Evolutionary conservation across 257 asterid genomes (phyloP), one percentile per base, ranked within the genome.

Genomic region (Solanum bukasovii): DNA sequence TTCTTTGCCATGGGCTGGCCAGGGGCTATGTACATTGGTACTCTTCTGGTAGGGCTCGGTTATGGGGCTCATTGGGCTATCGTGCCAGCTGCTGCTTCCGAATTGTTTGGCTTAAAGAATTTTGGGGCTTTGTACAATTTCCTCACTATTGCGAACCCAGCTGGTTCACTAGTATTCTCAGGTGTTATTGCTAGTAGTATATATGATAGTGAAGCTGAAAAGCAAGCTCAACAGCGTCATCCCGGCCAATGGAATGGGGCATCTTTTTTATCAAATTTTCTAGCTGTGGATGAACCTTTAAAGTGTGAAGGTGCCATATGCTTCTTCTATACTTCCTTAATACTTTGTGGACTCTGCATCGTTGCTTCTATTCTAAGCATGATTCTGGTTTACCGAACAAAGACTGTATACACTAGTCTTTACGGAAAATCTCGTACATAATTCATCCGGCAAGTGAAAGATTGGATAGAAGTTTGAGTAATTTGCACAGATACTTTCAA

Each of bases 1-100:
- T 87, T 92, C 94, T 94, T 95, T 21, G 98, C 99, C 6, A 92
- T 95, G 96, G 99, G 96, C 11, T 96, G 98, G 98, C 98, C 98
- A 0, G 98, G 98, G 61, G 93, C 92, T 33, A 92, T 96, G 98
- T 94, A 96, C 91, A 68, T 96, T 0, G 98, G 96, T 83, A 96
- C 99, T 8, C 98, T 96, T 87, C 93, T 96, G 37, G 98, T 95
- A 1, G 99, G 99, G 86, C 96, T 96, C 29, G 99, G 98, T 42
- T 96, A 96, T 56, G 99, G 99, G 35, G 98, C 99, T 20, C 98
- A 96, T 89, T 96, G 99, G 99, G 98, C 99, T 0, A 95, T 96
- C 18, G 95, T 96, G 68, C 99, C 98, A 1, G 98, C 99, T 84
- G 90, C 99, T 20, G 96, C 97, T 31, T 96, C 99, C 0, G 99